Evolutionary conservation across 345 rosid genomes (phyloP), one percentile per base, ranked within the genome.

Genomic region (Citrus inodora): DNA sequence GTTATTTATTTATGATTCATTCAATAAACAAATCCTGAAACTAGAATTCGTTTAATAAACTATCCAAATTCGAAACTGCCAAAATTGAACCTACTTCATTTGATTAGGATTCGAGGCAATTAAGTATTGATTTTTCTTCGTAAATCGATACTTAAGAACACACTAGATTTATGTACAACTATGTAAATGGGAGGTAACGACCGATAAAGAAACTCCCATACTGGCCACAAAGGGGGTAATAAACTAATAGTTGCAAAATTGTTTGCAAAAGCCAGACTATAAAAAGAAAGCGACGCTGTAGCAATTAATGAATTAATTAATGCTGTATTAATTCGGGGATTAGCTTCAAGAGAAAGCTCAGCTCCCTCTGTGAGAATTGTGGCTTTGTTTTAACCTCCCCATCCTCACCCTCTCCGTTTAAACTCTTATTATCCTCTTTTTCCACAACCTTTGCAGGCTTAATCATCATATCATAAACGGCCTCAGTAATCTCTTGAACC

Each of bases 271-370:
- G 37, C 42, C 37, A 73, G 32, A 53, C 22, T 25, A 6, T n/a
- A 25, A 65, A 71, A 22, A 51, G 61, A 46, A 13, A 46, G 17
- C 4, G 17, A 46, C 4, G 51, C 51, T 46, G 16, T 3, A 13
- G 51, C 17, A 11, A 53, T 4, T 53, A 53, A 53, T 53, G 1
- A 17, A 1, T 4, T 16, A 17, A 32, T 87, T 80, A 92, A 2
- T 82, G 86, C 70, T 89, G 92, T 87, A 95, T 87, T 86, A 95
- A 80, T 70, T 93, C 86, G 56, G 98, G 93, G 56, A 96, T 92
- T 66, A 96, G 95, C 90, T 92, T 92, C 81, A 94, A 83, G 71
- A 96, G 93, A 86, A 96, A 96, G 16, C 92, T 82, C 71, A 96
- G 87, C 86, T 94, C 98, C 68, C 80, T 86, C 42, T 89, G 85